phyloP scores from a whole-genome alignment of 306 rosid genomes.

The Ziziphus jujuba region DNA sequence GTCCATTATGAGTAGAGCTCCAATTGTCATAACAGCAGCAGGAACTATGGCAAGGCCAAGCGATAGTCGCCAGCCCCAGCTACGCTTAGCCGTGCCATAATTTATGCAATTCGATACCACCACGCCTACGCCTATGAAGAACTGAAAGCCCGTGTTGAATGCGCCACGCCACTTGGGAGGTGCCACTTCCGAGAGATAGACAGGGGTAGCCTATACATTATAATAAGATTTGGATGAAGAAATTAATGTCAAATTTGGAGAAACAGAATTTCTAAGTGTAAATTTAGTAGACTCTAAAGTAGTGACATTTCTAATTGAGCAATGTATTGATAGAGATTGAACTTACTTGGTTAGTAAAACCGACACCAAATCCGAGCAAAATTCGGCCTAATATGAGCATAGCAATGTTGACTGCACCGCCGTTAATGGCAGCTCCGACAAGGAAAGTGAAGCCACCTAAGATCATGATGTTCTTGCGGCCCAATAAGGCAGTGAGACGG shows the following conservation, averaged over 20 bases:
- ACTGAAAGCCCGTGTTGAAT: conserved; percentile 67
- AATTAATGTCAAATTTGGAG: not conserved
- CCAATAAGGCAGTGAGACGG: conserved; percentile 27
- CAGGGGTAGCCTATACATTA: conserved; percentile 60
- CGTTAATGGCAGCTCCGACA: conserved; percentile 54
- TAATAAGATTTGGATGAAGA: not conserved
- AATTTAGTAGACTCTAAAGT: no score
- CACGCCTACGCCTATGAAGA: conserved; percentile 59
- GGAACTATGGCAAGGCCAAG: conserved; percentile 68
- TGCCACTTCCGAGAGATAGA: conserved; percentile 76
- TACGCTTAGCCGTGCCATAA: conserved; percentile 47
- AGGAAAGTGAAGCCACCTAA: conserved; percentile 52
- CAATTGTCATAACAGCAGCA: conserved; percentile 42
- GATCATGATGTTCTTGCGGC: conserved; percentile 50
- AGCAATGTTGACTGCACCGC: conserved; percentile 47
- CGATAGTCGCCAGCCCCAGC: conserved; percentile 72
- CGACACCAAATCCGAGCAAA: conserved; percentile 61
- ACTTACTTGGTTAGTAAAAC: conserved; percentile 67
- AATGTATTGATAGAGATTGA: not conserved
- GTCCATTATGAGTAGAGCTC: conserved; percentile 52
- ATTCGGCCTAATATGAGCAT: conserved; percentile 75
- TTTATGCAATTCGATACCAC: conserved; percentile 56
- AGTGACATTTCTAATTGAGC: no score
- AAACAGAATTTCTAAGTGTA: not conserved
- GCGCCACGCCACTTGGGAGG: conserved; percentile 80